Evolutionary conservation across 2,329 filamentous ascomycete species (phyloP), one percentile per base, ranked within the genome.

Genomic region (Diaporthe sp.): DNA sequence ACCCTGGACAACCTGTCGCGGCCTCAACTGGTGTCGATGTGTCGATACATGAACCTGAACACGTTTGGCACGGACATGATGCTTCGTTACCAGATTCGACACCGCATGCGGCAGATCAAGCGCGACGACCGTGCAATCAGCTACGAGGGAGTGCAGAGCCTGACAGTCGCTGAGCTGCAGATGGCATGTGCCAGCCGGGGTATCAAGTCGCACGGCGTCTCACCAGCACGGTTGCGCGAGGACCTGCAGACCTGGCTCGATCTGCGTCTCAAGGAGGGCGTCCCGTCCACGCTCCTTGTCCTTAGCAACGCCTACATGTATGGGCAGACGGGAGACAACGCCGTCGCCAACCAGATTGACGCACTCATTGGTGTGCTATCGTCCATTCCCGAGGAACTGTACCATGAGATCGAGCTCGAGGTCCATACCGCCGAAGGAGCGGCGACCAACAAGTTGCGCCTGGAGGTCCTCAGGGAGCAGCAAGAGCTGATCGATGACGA

Each of bases 81-180:
- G 94, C 92, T 99, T 69, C 94, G 97, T 72, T 99, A 99, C 86
- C 95, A 97, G 83, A 92, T 99, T 80, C 95, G 97, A 74, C 96
- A 98, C 86, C 94, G 96, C 77, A 99, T 99, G 97, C 92, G 96
- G 80, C 97, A 99, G 86, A 98, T 98, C 89, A 99, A 99, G 92
- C 93, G 96, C 77, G 97, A 99, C 81, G 97, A 99, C 86, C 93
- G 92, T 78, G 95, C 96, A 77, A 99, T 99, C 82, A 94, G 92
- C 83, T 98, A 93, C 81, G 97, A 99, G 85, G 96, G 97, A 45
- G 93, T 99, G 40, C 95, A 97, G 76, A 96, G 93, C 71, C 90
- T 99, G 70, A 97, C 95, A n/a, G 95, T 98, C 0, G 90, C 93
- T 2, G 97, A 99, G 84, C 89, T 99, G 61, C 97, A 98, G 87